These are phyloP conservation scores for Isatis lusitanica DNA, from an alignment of 441 rosid genomes.

Conservation along the genomic window DNA sequence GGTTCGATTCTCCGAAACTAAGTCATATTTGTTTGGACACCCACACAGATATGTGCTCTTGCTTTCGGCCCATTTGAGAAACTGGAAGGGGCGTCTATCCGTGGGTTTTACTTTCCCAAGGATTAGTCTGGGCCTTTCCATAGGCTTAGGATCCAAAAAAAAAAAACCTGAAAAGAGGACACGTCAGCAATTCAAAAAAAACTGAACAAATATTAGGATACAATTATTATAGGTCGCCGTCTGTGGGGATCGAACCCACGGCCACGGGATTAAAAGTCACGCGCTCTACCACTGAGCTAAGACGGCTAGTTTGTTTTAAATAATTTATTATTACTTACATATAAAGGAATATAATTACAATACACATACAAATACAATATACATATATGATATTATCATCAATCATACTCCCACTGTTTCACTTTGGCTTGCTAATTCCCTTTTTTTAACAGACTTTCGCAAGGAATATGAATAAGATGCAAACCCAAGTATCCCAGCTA, in stretches of 20 bases:
- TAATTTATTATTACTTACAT: not conserved
- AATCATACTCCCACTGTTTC: not conserved
- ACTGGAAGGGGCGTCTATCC: too few relatives aligned
- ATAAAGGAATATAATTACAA: not conserved
- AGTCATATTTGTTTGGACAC: too few relatives aligned
- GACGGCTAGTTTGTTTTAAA: slow-evolving; percentile 11
- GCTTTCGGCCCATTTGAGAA: too few relatives aligned
- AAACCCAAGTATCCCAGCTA: slow-evolving; percentile 30
- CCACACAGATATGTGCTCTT: too few relatives aligned
- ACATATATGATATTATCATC: not conserved
- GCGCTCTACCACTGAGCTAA: slow-evolving; percentile 53
- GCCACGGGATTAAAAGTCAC: slow-evolving; percentile 47
- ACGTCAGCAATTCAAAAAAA: too few relatives aligned
- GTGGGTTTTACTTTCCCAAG: too few relatives aligned
- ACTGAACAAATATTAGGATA: too few relatives aligned
- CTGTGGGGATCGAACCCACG: not conserved
- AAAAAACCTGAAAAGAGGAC: too few relatives aligned
- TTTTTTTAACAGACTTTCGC: slow-evolving; percentile 19
- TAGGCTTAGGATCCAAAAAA: too few relatives aligned
- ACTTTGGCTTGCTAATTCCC: not conserved
- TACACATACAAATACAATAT: not conserved
- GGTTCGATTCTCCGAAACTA: too few relatives aligned
- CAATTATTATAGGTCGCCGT: not conserved
- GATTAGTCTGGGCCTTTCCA: too few relatives aligned
- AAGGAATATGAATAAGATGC: slow-evolving; percentile 25